These are phyloP conservation scores for Naganishia kalamii DNA, from an alignment of 768 basidiomycete species.

Conservation along the genomic window DNA sequence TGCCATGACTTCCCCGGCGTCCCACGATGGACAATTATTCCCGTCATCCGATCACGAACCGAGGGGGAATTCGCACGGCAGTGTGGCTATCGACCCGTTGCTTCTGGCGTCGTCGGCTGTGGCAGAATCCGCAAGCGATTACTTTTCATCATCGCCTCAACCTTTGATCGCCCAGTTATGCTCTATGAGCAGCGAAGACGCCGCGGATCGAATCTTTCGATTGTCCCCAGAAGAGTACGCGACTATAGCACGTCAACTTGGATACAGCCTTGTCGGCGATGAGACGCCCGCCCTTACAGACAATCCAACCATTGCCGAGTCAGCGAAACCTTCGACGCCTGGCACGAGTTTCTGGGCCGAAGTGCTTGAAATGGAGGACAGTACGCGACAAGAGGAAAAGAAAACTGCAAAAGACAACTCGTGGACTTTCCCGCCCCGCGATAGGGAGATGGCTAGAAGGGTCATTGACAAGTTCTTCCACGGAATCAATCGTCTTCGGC, in stretches of 20 bases:
- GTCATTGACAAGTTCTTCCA: slow-evolving; percentile 4
- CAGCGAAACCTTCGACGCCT: not conserved
- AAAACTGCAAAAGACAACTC: not conserved
- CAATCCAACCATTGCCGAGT: too few species aligned
- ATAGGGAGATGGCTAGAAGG: slow-evolving; percentile 4
- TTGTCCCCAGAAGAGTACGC: not conserved
- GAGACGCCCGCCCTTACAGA: not conserved
- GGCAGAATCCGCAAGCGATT: too few species aligned
- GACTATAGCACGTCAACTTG: not conserved
- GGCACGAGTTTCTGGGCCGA: not conserved
- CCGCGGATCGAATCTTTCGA: not conserved
- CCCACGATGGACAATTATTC: too few species aligned
- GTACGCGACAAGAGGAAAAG: not conserved
- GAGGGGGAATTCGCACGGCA: too few species aligned
- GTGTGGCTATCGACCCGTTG: too few species aligned
- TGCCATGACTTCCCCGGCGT: too few species aligned
- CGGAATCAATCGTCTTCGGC: not conserved
- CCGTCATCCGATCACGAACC: too few species aligned
- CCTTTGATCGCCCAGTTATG: not conserved
- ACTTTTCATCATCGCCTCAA: not conserved
- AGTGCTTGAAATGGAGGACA: not conserved
- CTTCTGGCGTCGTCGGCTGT: too few species aligned
- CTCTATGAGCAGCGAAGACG: not conserved
- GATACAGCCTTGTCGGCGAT: not conserved
- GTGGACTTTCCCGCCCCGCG: not conserved